Conservation (phyloP, 2,329 filamentous ascomycete genomes). For the Alternaria gaisen region DNA sequence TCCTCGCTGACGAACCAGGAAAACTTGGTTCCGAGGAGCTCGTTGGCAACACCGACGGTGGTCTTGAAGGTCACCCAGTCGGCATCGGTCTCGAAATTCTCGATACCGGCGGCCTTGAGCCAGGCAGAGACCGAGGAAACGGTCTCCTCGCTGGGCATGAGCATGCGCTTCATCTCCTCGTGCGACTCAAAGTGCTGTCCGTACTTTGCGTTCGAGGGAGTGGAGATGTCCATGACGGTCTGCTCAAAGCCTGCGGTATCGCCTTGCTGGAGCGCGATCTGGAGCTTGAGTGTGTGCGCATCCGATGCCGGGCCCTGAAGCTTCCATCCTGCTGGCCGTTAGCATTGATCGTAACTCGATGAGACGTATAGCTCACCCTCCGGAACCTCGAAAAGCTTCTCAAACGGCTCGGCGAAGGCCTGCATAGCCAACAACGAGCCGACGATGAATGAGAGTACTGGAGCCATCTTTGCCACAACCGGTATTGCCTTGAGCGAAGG, state of each 20-base stretch:
- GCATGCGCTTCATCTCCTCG: slow-evolving; percentile 55
- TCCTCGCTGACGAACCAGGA: slow-evolving; percentile 53
- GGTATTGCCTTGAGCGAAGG: slow-evolving; percentile 22
- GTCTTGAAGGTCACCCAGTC: slow-evolving; percentile 49
- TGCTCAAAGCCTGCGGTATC: slow-evolving; percentile 51
- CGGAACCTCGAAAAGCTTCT: slow-evolving; percentile 34
- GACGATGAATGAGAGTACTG: slow-evolving; percentile 33
- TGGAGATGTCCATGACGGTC: slow-evolving; percentile 54
- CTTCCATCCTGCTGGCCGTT: slow-evolving; percentile 33
- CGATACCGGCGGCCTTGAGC: slow-evolving; percentile 55
- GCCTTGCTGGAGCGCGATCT: slow-evolving; percentile 44
- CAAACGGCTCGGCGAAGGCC: slow-evolving; percentile 36
- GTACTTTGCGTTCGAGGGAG: slow-evolving; percentile 58
- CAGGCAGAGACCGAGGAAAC: slow-evolving; percentile 53
- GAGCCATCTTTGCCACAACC: slow-evolving; percentile 30
- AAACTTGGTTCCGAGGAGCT: slow-evolving; percentile 60
- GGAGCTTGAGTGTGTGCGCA: slow-evolving; percentile 35
- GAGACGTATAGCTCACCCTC: slow-evolving; percentile 23
- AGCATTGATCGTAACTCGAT: not conserved
- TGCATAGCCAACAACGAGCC: slow-evolving; percentile 34
- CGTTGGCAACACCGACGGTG: slow-evolving; percentile 51
- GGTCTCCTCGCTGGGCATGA: slow-evolving; percentile 53
- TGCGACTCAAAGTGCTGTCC: slow-evolving; percentile 58
- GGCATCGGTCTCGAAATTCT: slow-evolving; percentile 51
- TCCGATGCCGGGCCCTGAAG: slow-evolving; percentile 27